Evolutionary conservation across 768 basidiomycete genomes (phyloP), one percentile per base, ranked within the genome.

Genomic region (Russula brevipes): DNA sequence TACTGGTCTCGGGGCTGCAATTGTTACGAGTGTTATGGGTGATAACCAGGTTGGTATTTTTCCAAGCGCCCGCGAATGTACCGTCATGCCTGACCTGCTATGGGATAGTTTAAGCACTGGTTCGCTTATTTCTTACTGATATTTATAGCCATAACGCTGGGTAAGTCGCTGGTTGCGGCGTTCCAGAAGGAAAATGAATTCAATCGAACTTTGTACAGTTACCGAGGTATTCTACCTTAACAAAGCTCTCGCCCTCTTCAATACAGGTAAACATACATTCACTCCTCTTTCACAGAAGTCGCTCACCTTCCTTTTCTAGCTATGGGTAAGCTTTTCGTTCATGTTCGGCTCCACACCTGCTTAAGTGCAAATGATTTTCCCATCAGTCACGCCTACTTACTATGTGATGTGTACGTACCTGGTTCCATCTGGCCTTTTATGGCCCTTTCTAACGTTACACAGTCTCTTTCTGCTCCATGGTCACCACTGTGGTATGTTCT

Each of bases 181-280:
- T 35, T 30, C 35, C 17, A 31, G 35, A 51, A 39, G 41, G 46
- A 44, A 9, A 51, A 39, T 49, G 46, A 44, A 9, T 17, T n/a
- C 16, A 61, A 54, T 19, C 53, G 33, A 35, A 24, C 54, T 17
- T 52, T 46, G 14, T 50, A 17, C 60, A 90, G 88, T 94, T 60
- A 86, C 87, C 61, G 96, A 98, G 73, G 91, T 98, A 70, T 95
- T 91, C 75, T 98, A 93, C 76, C 81, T 98, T 63, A 98, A 97
- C 75, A 87, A 94, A 63, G 97, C 97, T 17, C 85, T 99, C 63
- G 97, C 94, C 61, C 77, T 98, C 41, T 98, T 94, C 80, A 96
- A 97, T 76, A 91, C 90, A 59, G 89, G 88, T 87, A 65, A 66
- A 85, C 68, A 68, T 42, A 85, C 68, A 68, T 42, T 12, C n/a